Evolutionary conservation across 106 monocot genomes (phyloP).

Genomic region (Narthecium ossifragum): DNA sequence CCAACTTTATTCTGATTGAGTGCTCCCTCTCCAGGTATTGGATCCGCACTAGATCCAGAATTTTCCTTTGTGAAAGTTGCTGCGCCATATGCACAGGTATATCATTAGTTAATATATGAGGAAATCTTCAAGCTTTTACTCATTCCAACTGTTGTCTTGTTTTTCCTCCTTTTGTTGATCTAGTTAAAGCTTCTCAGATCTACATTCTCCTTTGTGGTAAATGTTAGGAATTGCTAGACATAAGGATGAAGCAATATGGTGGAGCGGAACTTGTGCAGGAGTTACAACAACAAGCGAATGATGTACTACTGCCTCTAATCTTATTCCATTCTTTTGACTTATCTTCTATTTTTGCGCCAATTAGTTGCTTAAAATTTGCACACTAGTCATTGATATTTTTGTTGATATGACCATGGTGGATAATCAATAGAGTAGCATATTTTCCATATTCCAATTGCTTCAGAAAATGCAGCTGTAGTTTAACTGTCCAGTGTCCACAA

Average conservation of each 20-base stretch:
- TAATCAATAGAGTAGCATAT: too few relatives aligned
- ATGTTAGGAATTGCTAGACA: constrained; percentile 76
- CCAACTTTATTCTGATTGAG: not conserved
- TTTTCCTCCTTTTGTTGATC: not conserved
- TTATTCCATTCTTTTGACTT: not conserved
- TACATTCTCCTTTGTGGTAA: constrained; percentile 4
- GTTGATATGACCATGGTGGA: too few relatives aligned
- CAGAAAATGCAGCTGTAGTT: too few relatives aligned
- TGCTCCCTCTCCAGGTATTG: constrained; percentile 60
- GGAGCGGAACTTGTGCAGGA: constrained; percentile 69
- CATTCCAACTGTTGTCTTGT: not conserved
- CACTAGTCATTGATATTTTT: too few relatives aligned
- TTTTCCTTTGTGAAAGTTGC: constrained; percentile 96
- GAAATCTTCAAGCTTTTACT: not conserved
- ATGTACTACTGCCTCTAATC: constrained; percentile 31
- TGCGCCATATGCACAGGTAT: constrained; percentile 90
- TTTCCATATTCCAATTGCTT: too few relatives aligned
- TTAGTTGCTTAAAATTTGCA: too few relatives aligned
- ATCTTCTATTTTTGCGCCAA: not conserved
- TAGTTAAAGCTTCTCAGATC: constrained; percentile 5
- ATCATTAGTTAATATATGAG: not conserved
- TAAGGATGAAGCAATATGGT: constrained; percentile 40
- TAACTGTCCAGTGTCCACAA: too few relatives aligned
- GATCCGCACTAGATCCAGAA: constrained; percentile 79
- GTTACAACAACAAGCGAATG: constrained; percentile 78